Evolutionary conservation across 2,329 filamentous ascomycete genomes (phyloP), one percentile per base, ranked within the genome.

Genomic region (Pseudodiploospora longispora): DNA sequence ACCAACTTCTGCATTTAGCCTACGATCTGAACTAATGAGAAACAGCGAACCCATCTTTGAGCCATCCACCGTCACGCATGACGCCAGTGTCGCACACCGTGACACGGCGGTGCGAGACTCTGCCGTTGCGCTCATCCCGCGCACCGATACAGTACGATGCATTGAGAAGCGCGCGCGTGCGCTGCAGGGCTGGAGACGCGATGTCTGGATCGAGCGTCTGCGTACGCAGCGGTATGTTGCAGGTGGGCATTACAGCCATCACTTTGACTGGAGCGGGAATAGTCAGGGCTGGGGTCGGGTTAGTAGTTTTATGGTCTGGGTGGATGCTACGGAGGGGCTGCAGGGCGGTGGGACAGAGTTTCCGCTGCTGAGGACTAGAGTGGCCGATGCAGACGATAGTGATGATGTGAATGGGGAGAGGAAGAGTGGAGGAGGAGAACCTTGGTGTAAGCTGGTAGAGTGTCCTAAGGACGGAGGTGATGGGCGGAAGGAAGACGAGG

Each of bases 271-370:
- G 72, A 71, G 66, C 41, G 62, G 57, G 2, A 66, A 61, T 38
- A 52, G 52, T 1, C 60, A 60, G 4, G 70, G 70, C 3, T 73
- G 69, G 69, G 70, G 69, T 2, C 62, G 74, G 7, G 71, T 75
- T 36, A 73, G 71, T 51, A 75, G 70, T 50, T 67, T 76, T 43
- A 76, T 77, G 74, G 72, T 59, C 3, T 78, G 72, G 73, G 70
- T 76, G 10, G 63, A 64, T 41, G 54, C 55, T 4, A 52, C 53
- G 4, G 56, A 61, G 4, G 58, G 50, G 10, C 49, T 76, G 7
- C 59, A 61, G 30, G 74, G 72, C 4, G 74, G 74, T 6, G 74
- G 72, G 3, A 62, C 74, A 0, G 70, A 72, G 54, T 78, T 78
- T 47, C 73, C 74, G 4, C 48, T 65, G 27, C 53, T 77, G 43